A percentile compares a stretch with the other conserved stretches of the same genome.
Evolutionary conservation across 805 yeast species (phyloP).

Genomic region (Yarrowia deformans): DNA sequence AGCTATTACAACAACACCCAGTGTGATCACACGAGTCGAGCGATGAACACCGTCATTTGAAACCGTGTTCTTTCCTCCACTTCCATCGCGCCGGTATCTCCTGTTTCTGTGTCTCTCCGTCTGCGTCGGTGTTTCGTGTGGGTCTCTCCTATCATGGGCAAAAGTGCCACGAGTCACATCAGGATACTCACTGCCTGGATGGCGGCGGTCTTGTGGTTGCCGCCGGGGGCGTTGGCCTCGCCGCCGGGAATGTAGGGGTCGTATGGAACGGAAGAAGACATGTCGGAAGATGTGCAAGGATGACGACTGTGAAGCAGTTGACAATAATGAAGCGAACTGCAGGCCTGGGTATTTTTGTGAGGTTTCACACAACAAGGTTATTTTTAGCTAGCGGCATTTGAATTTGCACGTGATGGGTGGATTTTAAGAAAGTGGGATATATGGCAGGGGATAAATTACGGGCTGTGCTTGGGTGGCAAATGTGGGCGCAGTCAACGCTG

Average conservation of each 20-base stretch:
- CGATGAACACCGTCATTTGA: background rate
- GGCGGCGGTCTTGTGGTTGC: conserved; percentile 68
- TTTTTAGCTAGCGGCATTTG: conserved; percentile 36
- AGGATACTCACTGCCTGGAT: conserved; percentile 71
- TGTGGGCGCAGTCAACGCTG: too few species aligned
- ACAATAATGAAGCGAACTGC: conserved; percentile 25
- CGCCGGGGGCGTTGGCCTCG: conserved; percentile 80
- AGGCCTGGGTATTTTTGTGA: conserved; percentile 28
- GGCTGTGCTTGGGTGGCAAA: conserved; percentile 2
- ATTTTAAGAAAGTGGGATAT: background rate
- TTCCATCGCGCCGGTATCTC: background rate
- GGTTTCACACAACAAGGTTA: conserved; percentile 34
- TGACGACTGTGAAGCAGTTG: conserved; percentile 15
- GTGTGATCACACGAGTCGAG: background rate
- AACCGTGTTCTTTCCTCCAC: background rate
- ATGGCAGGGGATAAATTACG: background rate
- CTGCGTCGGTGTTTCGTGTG: too few species aligned
- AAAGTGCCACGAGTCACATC: conserved; percentile 11
- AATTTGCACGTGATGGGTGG: conserved; percentile 30
- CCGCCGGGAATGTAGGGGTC: conserved; percentile 80
- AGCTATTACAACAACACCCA: too few species aligned
- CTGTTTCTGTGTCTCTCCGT: background rate
- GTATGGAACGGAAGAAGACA: conserved; percentile 83
- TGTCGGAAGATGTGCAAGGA: conserved; percentile 45
- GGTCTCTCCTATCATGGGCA: too few species aligned